Conservation (phyloP, 73 alveolate genomes). For the Symbiodinium pilosum region DNA sequence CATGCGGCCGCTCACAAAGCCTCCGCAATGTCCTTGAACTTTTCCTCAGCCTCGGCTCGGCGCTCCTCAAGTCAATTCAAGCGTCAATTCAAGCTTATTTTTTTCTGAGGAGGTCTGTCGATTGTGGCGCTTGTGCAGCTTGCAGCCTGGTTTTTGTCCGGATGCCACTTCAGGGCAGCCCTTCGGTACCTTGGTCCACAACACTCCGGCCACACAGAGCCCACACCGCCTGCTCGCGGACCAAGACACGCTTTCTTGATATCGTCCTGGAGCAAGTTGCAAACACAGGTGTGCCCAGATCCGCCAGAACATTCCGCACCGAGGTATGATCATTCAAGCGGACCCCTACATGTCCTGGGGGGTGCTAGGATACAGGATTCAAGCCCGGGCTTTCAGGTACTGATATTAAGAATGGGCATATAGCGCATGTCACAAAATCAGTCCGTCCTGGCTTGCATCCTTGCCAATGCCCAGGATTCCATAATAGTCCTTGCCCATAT, state of each 20-base stretch:
- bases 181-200: slow-evolving; percentile 37
- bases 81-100: no score
- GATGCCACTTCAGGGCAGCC: slow-evolving; percentile 89
- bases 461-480: slow-evolving; percentile 66
- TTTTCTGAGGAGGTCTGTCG: not conserved
- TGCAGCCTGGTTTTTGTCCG: slow-evolving; percentile 79
- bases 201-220: no score
- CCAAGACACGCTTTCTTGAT: slow-evolving; percentile 57
- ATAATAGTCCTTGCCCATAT: slow-evolving; percentile 56
- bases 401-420: no score
- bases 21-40: slow-evolving; percentile 92
- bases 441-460: slow-evolving; percentile 58
- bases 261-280: slow-evolving; percentile 22
- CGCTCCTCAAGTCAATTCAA: not conserved
- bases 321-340: no score
- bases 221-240: not conserved
- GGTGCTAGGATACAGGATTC: no score
- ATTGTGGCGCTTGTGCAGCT: not conserved
- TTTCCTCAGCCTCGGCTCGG: slow-evolving; percentile 74
- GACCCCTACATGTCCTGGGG: no score
- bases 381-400: no score
- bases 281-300: not conserved
- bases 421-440: not conserved
- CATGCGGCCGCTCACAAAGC: not conserved
- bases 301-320: no score